A percentile compares a stretch with the other conserved stretches of the same genome.
Conservation (phyloP, 148 eudicot genomes). For the Arctostaphylos glauca region DNA sequence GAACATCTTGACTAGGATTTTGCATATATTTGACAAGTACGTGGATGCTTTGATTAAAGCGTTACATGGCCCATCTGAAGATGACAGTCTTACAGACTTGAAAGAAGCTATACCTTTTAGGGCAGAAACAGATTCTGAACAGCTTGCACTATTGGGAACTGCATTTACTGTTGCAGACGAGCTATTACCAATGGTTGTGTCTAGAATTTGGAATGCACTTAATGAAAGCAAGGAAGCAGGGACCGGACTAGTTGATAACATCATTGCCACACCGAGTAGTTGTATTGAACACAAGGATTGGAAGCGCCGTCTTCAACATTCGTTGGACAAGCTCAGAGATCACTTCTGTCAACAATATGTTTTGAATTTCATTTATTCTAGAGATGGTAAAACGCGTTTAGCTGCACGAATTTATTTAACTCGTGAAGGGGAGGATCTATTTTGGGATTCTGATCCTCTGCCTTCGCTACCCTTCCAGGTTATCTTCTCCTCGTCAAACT, state of each 20-base stretch:
- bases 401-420: conserved; percentile 84
- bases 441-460: conserved; percentile 67
- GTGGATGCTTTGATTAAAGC: conserved; percentile 82
- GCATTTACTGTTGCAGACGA: conserved; percentile 88
- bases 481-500: conserved; percentile 5
- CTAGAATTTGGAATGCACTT: conserved; percentile 63
- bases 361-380: conserved; percentile 74
- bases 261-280: conserved; percentile 37
- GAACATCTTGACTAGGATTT: conserved; percentile 63
- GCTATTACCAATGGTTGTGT: conserved; percentile 81
- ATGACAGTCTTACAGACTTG: conserved; percentile 73
- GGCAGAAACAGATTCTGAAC: conserved; percentile 95
- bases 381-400: conserved; percentile 83
- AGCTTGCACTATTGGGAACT: conserved; percentile 84
- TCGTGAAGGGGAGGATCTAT: conserved; percentile 57
- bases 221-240: conserved; percentile 64
- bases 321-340: conserved; percentile 91
- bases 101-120: conserved; percentile 74
- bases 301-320: conserved; percentile 90
- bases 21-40: conserved; percentile 76
- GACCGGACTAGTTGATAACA: conserved; percentile 38
- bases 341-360: conserved; percentile 94
- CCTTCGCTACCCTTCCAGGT: conserved; percentile 99
- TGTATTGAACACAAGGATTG: conserved; percentile 81
- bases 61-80: conserved; percentile 80